Conservation (phyloP, 1,139 yeast genomes). For the Diutina ranongensis region DNA sequence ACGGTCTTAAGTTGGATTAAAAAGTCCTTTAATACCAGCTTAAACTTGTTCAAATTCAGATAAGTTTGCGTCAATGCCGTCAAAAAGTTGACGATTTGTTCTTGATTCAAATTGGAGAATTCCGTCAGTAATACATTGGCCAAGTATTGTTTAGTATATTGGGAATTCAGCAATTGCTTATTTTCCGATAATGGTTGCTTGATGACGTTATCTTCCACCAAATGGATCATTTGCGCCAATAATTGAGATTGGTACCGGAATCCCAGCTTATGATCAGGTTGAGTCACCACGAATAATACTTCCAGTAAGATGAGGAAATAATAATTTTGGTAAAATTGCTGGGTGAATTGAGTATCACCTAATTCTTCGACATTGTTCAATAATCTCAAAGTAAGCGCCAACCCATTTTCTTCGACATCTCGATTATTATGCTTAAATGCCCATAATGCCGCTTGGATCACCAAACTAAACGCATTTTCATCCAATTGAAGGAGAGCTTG, state of each 20-base stretch:
- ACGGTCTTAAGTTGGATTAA: conserved; percentile 89
- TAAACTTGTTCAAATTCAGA: conserved; percentile 65
- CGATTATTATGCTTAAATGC: conserved; percentile 95
- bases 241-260: conserved; percentile 81
- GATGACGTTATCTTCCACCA: conserved; percentile 70
- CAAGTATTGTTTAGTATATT: conserved; percentile 69
- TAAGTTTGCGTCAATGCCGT: conserved; percentile 66
- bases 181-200: conserved; percentile 59
- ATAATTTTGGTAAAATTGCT: conserved; percentile 79
- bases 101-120: conserved; percentile 79
- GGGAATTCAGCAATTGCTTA: conserved; percentile 72
- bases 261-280: conserved; percentile 96
- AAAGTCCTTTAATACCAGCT: conserved; percentile 86
- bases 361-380: conserved; percentile 72
- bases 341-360: conserved; percentile 67
- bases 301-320: conserved; percentile 86
- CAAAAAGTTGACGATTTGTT: conserved; percentile 73
- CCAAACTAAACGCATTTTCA: conserved; percentile 82
- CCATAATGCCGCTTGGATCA: conserved; percentile 93
- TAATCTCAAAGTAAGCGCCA: conserved; percentile 70
- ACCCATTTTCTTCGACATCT: conserved; percentile 88
- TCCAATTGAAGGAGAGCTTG: conserved; percentile 80
- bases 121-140: conserved; percentile 76
- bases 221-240: conserved; percentile 70
- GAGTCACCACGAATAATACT: conserved; percentile 87